phyloP scores from a whole-genome alignment of 306 rosid species.

The Datisca glomerata region DNA sequence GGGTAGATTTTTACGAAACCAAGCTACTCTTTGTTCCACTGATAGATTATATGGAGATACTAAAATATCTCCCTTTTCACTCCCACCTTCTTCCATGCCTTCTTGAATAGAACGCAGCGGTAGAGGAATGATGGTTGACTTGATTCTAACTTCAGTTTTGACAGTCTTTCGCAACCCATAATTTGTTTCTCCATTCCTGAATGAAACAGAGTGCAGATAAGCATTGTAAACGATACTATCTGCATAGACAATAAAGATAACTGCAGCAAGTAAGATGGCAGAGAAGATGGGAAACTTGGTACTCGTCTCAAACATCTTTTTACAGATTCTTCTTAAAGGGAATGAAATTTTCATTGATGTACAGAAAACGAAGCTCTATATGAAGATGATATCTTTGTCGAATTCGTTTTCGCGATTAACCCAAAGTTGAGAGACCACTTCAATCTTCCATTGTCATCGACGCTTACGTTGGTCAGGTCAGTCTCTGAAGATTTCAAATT shows the following conservation, averaged over 20 bases:
- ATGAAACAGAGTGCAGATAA: conserved; percentile 5
- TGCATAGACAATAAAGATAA: conserved; percentile 23
- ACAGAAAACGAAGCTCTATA: not conserved
- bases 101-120: conserved; percentile 22
- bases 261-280: conserved; percentile 20
- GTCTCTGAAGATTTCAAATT: not conserved
- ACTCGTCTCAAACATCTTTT: conserved; percentile 25
- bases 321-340: conserved; percentile 5
- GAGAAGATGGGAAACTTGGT: conserved; percentile 22
- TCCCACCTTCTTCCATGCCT: conserved; percentile 10
- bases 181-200: conserved; percentile 1
- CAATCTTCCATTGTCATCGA: too few relatives aligned
- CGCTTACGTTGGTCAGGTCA: not conserved
- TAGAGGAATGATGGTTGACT: conserved; percentile 7
- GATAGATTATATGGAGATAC: conserved; percentile 29
- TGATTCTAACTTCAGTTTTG: conserved; percentile 4
- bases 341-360: not conserved
- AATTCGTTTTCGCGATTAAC: conserved; percentile 2
- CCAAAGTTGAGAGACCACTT: conserved; percentile 1
- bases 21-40: conserved; percentile 13
- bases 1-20: conserved; percentile 14
- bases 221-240: conserved; percentile 12
- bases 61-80: conserved; percentile 15
- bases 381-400: not conserved
- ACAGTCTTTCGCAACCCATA: conserved; percentile 8